phyloP scores from a whole-genome alignment of 768 basidiomycete genomes.

The Amanita inopinata region DNA sequence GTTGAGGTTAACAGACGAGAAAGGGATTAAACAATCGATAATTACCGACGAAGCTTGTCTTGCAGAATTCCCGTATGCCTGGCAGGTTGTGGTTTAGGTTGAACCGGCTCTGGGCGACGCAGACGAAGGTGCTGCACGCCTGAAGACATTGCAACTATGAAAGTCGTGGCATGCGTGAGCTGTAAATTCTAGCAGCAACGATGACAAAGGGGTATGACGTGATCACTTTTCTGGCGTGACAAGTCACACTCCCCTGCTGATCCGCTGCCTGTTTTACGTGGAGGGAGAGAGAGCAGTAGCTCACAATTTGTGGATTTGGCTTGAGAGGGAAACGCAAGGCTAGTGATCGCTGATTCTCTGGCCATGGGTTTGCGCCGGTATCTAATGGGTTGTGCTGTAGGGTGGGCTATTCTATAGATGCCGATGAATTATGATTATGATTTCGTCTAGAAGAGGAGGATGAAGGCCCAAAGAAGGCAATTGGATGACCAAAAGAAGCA shows the following conservation, averaged over 20 bases:
- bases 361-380: constrained; percentile 1
- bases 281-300: too few relatives aligned
- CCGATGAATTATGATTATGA: not conserved
- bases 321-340: too few relatives aligned
- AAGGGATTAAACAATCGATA: constrained; percentile 1
- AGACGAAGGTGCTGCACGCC: constrained; percentile 39
- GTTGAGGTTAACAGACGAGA: constrained; percentile 8
- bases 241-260: not conserved
- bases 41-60: constrained; percentile 67
- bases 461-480: constrained; percentile 11
- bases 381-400: not conserved
- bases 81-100: constrained; percentile 20
- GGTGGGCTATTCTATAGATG: not conserved
- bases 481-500: constrained; percentile 10
- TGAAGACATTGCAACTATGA: constrained; percentile 19
- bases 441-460: too few relatives aligned
- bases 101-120: constrained; percentile 31
- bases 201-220: constrained; percentile 1
- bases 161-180: not conserved
- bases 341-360: too few relatives aligned
- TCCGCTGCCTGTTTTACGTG: too few relatives aligned
- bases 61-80: constrained; percentile 67
- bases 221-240: not conserved
- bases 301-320: too few relatives aligned
- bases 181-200: not conserved